A percentile compares a stretch with the other conserved stretches of the same genome.
These are phyloP conservation scores for Barnettozyma pratensis DNA, from an alignment of 805 yeast species.

Conservation along the genomic window DNA sequence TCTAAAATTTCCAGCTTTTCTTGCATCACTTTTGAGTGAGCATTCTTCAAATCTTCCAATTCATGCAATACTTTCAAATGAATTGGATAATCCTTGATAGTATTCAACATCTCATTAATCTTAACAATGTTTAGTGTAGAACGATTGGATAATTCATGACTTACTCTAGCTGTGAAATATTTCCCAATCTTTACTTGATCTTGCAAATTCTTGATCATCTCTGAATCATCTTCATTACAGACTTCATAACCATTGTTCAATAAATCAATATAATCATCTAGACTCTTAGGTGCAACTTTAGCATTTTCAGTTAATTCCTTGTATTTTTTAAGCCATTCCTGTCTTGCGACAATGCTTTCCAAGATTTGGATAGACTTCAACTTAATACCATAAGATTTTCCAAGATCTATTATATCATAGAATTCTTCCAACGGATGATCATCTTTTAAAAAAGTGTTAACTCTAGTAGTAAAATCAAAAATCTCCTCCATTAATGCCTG, in stretches of 20 bases:
- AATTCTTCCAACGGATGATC: constrained; percentile 38
- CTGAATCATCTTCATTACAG: constrained; percentile 21
- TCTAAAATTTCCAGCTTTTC: constrained; percentile 6
- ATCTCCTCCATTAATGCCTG: constrained; percentile 48
- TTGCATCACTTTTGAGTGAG: constrained; percentile 10
- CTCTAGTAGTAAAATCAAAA: constrained; percentile 43
- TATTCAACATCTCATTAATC: constrained; percentile 10
- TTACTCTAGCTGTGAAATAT: constrained; percentile 10
- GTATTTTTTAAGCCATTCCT: constrained; percentile 34
- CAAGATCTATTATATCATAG: constrained; percentile 49
- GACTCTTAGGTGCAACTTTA: not conserved
- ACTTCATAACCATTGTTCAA: constrained; percentile 23
- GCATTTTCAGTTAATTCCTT: constrained; percentile 14
- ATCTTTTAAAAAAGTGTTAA: constrained; percentile 32
- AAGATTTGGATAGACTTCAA: constrained; percentile 42
- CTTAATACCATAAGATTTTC: constrained; percentile 54
- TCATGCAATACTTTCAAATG: constrained; percentile 11
- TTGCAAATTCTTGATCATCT: constrained; percentile 9
- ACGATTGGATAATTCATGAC: constrained; percentile 1
- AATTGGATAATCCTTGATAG: constrained; percentile 21
- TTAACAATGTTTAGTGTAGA: constrained; percentile 3
- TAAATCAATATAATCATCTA: constrained; percentile 20
- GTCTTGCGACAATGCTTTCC: constrained; percentile 32
- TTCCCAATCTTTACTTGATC: constrained; percentile 13
- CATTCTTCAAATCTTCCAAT: constrained; percentile 12